These are phyloP conservation scores for Colletotrichum cuscutae DNA, from an alignment of 2,329 filamentous ascomycete species.

Conservation along the genomic window DNA sequence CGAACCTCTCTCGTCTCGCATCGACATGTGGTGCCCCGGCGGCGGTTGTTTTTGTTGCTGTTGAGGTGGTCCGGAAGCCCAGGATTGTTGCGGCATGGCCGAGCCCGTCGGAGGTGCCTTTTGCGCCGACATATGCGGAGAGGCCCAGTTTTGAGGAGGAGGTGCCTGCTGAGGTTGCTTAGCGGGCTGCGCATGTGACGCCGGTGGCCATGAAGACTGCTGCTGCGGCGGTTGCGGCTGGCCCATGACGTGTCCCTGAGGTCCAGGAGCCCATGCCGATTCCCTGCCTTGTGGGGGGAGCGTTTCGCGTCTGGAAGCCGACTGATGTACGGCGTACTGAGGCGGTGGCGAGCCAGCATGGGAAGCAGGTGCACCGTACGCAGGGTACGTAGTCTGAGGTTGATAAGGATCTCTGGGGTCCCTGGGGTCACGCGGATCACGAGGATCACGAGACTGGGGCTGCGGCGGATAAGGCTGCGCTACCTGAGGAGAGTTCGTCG, in stretches of 20 bases:
- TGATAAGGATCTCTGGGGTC: slow-evolving; percentile 51
- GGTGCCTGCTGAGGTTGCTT: slow-evolving; percentile 40
- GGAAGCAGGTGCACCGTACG: slow-evolving; percentile 51
- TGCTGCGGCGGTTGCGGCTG: slow-evolving; percentile 42
- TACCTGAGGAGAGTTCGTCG: slow-evolving; percentile 59
- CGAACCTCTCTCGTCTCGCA: slow-evolving; percentile 52
- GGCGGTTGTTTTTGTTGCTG: slow-evolving; percentile 38
- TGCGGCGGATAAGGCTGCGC: slow-evolving; percentile 58
- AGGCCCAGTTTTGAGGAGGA: slow-evolving; percentile 47
- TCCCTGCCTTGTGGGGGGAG: slow-evolving; percentile 47
- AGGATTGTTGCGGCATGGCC: slow-evolving; percentile 47
- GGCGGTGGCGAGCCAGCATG: slow-evolving; percentile 62
- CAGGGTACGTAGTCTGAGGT: slow-evolving; percentile 53
- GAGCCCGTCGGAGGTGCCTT: slow-evolving; percentile 48
- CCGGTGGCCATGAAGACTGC: slow-evolving; percentile 46
- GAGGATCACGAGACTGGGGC: slow-evolving; percentile 41
- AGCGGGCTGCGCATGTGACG: slow-evolving; percentile 45
- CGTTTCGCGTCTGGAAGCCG: slow-evolving; percentile 56
- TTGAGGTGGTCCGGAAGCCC: slow-evolving; percentile 41
- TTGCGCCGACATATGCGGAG: slow-evolving; percentile 48
- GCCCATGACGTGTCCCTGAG: slow-evolving; percentile 39
- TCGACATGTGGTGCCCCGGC: slow-evolving; percentile 35
- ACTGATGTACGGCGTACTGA: slow-evolving; percentile 63
- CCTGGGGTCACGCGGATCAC: background rate
- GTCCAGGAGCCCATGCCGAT: slow-evolving; percentile 44